These are phyloP conservation scores for Penicillium coffeae DNA, from an alignment of 495 filamentous ascomycete species.

Conservation along the genomic window DNA sequence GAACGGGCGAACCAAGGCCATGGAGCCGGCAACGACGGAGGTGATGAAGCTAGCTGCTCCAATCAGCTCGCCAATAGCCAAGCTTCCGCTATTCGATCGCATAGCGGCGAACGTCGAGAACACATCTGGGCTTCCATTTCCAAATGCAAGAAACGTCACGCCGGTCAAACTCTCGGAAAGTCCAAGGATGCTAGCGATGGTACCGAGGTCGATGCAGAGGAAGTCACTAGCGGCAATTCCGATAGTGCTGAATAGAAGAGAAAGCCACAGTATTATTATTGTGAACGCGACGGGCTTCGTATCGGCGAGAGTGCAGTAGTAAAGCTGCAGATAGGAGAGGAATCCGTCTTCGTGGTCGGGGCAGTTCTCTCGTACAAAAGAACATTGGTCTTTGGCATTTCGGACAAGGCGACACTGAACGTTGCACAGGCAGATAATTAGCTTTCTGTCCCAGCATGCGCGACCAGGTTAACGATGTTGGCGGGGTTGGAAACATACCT, in stretches of 20 bases:
- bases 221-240: conserved; percentile 99
- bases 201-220: conserved; percentile 94
- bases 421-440: conserved; percentile 22
- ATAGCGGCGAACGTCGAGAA: conserved; percentile 99
- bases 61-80: conserved; percentile 93
- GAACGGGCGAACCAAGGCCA: conserved; percentile 93
- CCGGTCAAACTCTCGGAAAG: conserved; percentile 96
- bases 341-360: conserved; percentile 86
- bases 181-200: conserved; percentile 79
- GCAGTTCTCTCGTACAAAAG: conserved; percentile 78
- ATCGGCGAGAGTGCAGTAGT: conserved; percentile 76
- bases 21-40: conserved; percentile 94
- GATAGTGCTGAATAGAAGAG: conserved; percentile 91
- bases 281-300: conserved; percentile 73
- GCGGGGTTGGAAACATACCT: conserved; percentile 29
- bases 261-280: conserved; percentile 77
- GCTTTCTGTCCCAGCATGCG: conserved; percentile 10
- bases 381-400: conserved; percentile 72
- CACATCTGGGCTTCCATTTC: conserved; percentile 98
- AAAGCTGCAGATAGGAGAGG: conserved; percentile 82
- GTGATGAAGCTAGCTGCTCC: conserved; percentile 97
- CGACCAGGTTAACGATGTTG: neutral
- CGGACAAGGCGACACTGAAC: conserved; percentile 77
- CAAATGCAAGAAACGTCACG: conserved; percentile 95
- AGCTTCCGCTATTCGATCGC: conserved; percentile 89